These are phyloP conservation scores for Jamesozyma hellenica DNA, from an alignment of 805 yeast species.

Conservation along the genomic window DNA sequence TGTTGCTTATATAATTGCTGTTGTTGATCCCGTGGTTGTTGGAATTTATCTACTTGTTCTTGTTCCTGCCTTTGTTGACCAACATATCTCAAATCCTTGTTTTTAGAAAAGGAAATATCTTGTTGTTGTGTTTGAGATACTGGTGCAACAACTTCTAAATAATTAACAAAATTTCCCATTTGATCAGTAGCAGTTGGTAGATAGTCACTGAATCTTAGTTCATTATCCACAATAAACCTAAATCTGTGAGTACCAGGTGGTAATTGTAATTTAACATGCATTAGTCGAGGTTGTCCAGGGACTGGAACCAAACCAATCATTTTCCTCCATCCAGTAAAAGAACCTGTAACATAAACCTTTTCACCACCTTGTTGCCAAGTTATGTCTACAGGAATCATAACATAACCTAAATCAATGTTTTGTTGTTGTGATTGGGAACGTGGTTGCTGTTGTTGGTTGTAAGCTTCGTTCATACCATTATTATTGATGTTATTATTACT, in stretches of 20 bases:
- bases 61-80: slow-evolving; percentile 15
- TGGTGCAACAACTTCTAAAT: slow-evolving; percentile 59
- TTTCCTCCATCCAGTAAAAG: slow-evolving; percentile 96
- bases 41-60: slow-evolving; percentile 6
- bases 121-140: slow-evolving; percentile 24
- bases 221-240: slow-evolving; percentile 89
- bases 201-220: slow-evolving; percentile 75
- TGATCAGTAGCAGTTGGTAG: slow-evolving; percentile 96
- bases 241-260: slow-evolving; percentile 91
- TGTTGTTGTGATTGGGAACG: slow-evolving; percentile 4
- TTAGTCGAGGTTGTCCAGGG: slow-evolving; percentile 29
- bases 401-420: slow-evolving; percentile 4
- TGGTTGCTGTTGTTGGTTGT: slow-evolving; percentile 2
- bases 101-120: slow-evolving; percentile 9
- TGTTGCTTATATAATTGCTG: slow-evolving; percentile 5
- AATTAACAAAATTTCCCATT: slow-evolving; percentile 90
- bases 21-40: slow-evolving; percentile 1
- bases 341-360: slow-evolving; percentile 91
- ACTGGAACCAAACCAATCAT: slow-evolving; percentile 73
- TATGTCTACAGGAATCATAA: slow-evolving; percentile 50
- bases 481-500: neutral
- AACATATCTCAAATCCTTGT: slow-evolving; percentile 1
- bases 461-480: slow-evolving; percentile 4
- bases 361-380: slow-evolving; percentile 96
- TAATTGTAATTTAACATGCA: slow-evolving; percentile 60